Conservation (phyloP, 1,284 basidiomycete species). For the Cutaneotrichosporon dermatis region DNA sequence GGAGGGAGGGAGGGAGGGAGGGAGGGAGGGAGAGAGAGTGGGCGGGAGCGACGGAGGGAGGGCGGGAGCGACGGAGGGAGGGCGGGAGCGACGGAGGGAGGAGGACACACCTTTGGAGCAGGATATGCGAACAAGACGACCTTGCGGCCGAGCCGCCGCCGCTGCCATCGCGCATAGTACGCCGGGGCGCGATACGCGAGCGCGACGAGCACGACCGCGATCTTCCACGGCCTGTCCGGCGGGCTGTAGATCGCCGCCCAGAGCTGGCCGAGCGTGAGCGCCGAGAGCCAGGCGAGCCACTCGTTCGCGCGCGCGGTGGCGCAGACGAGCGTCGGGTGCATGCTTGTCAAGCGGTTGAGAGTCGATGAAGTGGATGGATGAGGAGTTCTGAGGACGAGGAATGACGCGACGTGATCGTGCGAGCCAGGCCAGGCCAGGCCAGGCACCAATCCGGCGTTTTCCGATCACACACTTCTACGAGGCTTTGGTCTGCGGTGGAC, state of each 20-base stretch:
- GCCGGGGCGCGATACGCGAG: slow-evolving; percentile 4
- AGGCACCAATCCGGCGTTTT: too few relatives aligned
- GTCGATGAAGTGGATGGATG: neutral
- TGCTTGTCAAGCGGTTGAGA: neutral
- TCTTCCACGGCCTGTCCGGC: slow-evolving; percentile 26
- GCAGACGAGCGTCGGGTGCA: neutral
- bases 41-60: too few relatives aligned
- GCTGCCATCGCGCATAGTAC: slow-evolving; percentile 10
- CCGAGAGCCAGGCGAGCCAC: neutral
- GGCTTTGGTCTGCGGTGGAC: too few relatives aligned
- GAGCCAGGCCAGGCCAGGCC: too few relatives aligned
- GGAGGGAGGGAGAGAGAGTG: too few relatives aligned
- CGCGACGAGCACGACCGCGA: slow-evolving; percentile 20
- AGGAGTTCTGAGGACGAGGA: neutral
- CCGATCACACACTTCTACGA: too few relatives aligned
- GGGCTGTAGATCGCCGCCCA: slow-evolving; percentile 35
- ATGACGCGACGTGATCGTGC: too few relatives aligned
- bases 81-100: too few relatives aligned
- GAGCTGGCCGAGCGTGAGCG: slow-evolving; percentile 33
- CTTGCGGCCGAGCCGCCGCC: slow-evolving; percentile 40
- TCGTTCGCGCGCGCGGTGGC: neutral
- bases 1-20: too few relatives aligned
- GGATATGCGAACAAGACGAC: slow-evolving; percentile 61
- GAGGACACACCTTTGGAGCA: slow-evolving; percentile 57
- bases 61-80: too few relatives aligned